A percentile compares a stretch with the other conserved stretches of the same genome.
These are phyloP conservation scores for Arabidopsis suecica DNA, from an alignment of 345 rosid species.

Conservation along the genomic window DNA sequence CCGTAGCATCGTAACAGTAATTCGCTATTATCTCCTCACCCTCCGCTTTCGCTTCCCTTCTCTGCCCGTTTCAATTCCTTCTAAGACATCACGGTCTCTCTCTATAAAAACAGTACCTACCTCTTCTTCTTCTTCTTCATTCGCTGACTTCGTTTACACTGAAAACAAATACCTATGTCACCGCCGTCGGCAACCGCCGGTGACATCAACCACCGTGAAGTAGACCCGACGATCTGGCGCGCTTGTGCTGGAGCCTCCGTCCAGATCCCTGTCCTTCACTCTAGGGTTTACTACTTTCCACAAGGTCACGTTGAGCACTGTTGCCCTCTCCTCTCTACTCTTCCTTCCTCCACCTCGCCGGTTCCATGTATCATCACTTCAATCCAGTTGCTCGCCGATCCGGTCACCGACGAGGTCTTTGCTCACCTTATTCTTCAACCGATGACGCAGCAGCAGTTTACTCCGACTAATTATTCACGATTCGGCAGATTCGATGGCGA, in stretches of 20 bases:
- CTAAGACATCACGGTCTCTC: conserved; percentile 25
- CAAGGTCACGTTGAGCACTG: conserved; percentile 85
- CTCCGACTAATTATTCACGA: conserved; percentile 31
- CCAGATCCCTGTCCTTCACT: conserved; percentile 59
- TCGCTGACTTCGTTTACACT: conserved; percentile 25
- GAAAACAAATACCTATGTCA: conserved; percentile 47
- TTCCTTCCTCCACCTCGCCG: conserved; percentile 41
- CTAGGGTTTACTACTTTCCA: conserved; percentile 88
- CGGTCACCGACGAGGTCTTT: conserved; percentile 77
- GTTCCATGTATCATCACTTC: conserved; percentile 59
- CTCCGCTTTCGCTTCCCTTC: conserved; percentile 14
- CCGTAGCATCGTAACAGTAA: conserved; percentile 43
- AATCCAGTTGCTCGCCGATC: conserved; percentile 67
- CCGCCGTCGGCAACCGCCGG: conserved; percentile 40
- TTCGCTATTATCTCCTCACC: background rate
- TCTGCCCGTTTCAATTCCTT: conserved; percentile 9
- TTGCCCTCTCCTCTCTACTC: conserved; percentile 36
- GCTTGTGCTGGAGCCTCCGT: conserved; percentile 79
- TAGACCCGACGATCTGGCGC: conserved; percentile 76
- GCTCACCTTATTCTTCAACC: conserved; percentile 56
- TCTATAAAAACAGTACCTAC: conserved; percentile 27
- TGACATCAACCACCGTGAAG: conserved; percentile 42
- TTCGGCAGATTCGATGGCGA: conserved; percentile 3
- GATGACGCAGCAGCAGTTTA: conserved; percentile 16
- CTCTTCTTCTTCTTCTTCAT: conserved; percentile 14